These are phyloP conservation scores for Penicillium decumbens DNA, from an alignment of 2,329 filamentous ascomycete species.

Conservation along the genomic window DNA sequence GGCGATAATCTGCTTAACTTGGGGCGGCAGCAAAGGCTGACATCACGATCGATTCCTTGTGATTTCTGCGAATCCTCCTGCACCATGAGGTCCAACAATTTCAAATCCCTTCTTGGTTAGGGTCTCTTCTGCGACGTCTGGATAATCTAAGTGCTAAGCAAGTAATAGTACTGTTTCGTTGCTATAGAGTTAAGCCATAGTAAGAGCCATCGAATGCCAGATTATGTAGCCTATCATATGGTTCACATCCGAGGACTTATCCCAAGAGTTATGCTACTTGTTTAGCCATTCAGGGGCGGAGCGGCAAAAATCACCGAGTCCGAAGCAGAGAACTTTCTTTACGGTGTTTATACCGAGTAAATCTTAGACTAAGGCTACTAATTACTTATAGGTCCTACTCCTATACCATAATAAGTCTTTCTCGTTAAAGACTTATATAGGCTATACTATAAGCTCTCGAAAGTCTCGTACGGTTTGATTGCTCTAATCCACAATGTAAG, in stretches of 20 bases:
- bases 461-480: slow-evolving; percentile 19
- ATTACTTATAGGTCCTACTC: slow-evolving; percentile 16
- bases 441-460: slow-evolving; percentile 19
- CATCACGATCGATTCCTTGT: slow-evolving; percentile 20
- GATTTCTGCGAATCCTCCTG: slow-evolving; percentile 20
- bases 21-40: slow-evolving; percentile 16
- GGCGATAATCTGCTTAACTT: slow-evolving; percentile 22
- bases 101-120: slow-evolving; percentile 16
- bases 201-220: slow-evolving; percentile 21
- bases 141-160: slow-evolving; percentile 19
- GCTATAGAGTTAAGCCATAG: slow-evolving; percentile 19
- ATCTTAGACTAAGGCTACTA: slow-evolving; percentile 13
- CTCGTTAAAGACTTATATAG: slow-evolving; percentile 19
- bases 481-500: slow-evolving; percentile 22
- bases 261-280: slow-evolving; percentile 11
- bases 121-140: slow-evolving; percentile 13
- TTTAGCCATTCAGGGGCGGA: slow-evolving; percentile 18
- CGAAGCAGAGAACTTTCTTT: slow-evolving; percentile 20
- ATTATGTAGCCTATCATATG: slow-evolving; percentile 14
- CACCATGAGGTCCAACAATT: slow-evolving; percentile 16
- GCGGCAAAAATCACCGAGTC: slow-evolving; percentile 21
- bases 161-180: slow-evolving; percentile 13
- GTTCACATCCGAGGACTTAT: slow-evolving; percentile 13
- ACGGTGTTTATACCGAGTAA: slow-evolving; percentile 11
- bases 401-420: slow-evolving; percentile 17